phyloP scores from a whole-genome alignment of 139 green algal genomes.

The Limnomonas spitsbergensis region DNA sequence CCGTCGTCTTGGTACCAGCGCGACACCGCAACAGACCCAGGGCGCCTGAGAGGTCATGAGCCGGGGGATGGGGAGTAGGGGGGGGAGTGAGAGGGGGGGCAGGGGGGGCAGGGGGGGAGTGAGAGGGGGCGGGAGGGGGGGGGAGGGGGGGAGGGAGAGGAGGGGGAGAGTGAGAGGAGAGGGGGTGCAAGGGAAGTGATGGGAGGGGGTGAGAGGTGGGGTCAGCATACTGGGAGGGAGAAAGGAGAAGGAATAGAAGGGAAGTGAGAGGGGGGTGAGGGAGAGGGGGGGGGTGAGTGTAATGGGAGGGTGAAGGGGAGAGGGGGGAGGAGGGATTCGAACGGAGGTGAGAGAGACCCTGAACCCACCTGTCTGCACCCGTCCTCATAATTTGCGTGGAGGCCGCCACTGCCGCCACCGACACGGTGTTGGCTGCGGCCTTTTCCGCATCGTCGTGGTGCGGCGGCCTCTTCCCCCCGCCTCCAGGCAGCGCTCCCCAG shows the following conservation, averaged over 20 bases:
- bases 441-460: neutral
- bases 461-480: neutral
- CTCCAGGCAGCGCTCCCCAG: neutral
- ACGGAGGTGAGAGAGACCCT: too few relatives aligned
- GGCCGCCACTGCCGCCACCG: slow-evolving; percentile 1
- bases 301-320: neutral
- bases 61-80: neutral
- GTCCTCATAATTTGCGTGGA: neutral
- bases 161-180: neutral
- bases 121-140: neutral
- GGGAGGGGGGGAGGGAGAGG: neutral
- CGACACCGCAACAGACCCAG: slow-evolving; percentile 1
- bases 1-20: slow-evolving; percentile 30
- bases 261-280: neutral
- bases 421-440: neutral
- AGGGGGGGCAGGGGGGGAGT: neutral
- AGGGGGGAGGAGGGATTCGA: neutral
- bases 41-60: neutral
- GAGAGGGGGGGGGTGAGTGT: neutral
- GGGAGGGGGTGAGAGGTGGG: neutral
- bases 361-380: neutral
- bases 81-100: neutral
- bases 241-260: neutral
- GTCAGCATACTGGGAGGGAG: neutral
- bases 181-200: neutral